Conservation (phyloP, 805 yeast species). For the Metschnikowia drakensbergensis region DNA sequence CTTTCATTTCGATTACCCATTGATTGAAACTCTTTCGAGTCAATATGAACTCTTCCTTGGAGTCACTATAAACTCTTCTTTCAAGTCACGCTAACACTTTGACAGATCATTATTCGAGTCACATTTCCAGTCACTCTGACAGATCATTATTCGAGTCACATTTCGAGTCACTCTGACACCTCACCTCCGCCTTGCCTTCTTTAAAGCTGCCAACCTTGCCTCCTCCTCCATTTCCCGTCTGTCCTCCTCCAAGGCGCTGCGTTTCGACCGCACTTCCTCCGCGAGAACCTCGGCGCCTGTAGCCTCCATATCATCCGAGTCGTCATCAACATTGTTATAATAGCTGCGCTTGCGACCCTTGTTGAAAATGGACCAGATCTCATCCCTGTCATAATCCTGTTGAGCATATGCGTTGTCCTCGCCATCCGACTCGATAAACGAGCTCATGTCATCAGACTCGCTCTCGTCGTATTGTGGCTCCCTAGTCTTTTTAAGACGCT, state of each 20-base stretch:
- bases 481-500: slow-evolving; percentile 28
- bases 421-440: slow-evolving; percentile 49
- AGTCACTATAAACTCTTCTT: too few species aligned
- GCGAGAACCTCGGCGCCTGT: slow-evolving; percentile 83
- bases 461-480: slow-evolving; percentile 32
- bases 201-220: slow-evolving; percentile 45
- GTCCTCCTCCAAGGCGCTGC: slow-evolving; percentile 74
- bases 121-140: not conserved
- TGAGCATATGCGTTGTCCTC: slow-evolving; percentile 21
- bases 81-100: not conserved
- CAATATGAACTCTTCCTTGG: too few species aligned
- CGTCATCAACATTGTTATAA: slow-evolving; percentile 44
- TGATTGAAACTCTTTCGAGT: too few species aligned
- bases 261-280: slow-evolving; percentile 71
- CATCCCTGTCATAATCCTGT: slow-evolving; percentile 70
- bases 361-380: slow-evolving; percentile 84
- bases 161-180: not conserved
- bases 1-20: too few species aligned
- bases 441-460: slow-evolving; percentile 45
- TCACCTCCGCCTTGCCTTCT: slow-evolving; percentile 15
- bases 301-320: slow-evolving; percentile 84
- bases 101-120: not conserved
- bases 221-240: slow-evolving; percentile 62
- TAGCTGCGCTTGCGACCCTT: slow-evolving; percentile 53
- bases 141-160: not conserved